Percentiles rank a stretch among this genome's conserved stretches.
phyloP scores from a whole-genome alignment of 2,329 filamentous ascomycete species.

The Fusarium sp. region DNA sequence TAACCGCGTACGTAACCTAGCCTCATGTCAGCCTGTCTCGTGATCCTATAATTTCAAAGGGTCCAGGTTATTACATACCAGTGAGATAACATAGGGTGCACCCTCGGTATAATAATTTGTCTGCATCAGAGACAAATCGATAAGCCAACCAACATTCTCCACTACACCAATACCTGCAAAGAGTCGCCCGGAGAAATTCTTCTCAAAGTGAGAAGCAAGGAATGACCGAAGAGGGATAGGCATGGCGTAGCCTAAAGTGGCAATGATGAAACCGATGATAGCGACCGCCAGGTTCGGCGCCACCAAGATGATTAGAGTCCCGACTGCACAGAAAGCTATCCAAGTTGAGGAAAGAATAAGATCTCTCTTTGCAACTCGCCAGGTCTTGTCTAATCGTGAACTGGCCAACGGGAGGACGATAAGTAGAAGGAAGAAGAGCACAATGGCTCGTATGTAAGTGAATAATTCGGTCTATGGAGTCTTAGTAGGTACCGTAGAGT shows the following conservation, averaged over 20 bases:
- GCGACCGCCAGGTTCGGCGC: neutral
- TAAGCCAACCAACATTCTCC: neutral
- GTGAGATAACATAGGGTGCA: neutral
- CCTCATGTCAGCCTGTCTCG: neutral
- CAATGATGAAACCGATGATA: neutral
- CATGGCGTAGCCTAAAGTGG: neutral
- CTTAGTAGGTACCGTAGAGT: neutral
- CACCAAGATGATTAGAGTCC: neutral
- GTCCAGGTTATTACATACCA: neutral
- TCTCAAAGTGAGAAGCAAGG: neutral
- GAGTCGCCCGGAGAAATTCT: neutral
- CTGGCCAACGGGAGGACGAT: neutral
- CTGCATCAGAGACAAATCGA: neutral
- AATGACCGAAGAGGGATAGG: neutral
- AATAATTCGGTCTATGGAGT: neutral
- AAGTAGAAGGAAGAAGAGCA: neutral
- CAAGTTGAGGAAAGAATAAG: neutral
- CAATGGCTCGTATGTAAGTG: slow-evolving; percentile 1
- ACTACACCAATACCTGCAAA: neutral
- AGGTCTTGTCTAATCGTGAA: neutral
- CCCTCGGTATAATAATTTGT: neutral
- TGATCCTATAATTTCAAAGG: neutral
- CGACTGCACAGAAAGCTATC: neutral
- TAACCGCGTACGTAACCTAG: neutral
- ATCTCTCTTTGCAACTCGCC: neutral